Evolutionary conservation across 1,284 basidiomycete species (phyloP), one percentile per base, ranked within the genome.

Genomic region (Athelia sp.): DNA sequence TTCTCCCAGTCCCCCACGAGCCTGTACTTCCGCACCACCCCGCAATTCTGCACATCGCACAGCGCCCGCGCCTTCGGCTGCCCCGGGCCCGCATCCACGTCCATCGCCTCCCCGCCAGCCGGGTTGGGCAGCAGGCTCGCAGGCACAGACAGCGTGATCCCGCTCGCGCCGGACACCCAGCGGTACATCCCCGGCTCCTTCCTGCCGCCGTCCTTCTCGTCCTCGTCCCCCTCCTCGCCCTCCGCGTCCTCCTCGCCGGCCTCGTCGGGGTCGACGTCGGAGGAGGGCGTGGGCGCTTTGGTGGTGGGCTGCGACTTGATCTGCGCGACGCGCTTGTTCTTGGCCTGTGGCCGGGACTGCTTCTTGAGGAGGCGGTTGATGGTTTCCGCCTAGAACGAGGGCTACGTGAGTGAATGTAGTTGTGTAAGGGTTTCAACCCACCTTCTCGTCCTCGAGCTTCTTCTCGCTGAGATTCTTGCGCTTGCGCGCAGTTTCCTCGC

Each of bases 381-480:
- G 0, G 93, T 93, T 64, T 93, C 89, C 36, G 76, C 81, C 85
- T 90, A 56, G 21, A n/a, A 26, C 15, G n/a, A 47, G 45, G 29
- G 15, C 29, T 38, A 45, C 29, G 22, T 24, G 24, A 46, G 34
- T 15, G 8, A 18, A 31, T 6, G 14, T 24, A 22, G 24, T 32
- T 29, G 29, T n/a, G 24, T 19, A 24, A 34, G 36, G 14, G 15
- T 32, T 43, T 8, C 17, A 22, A 11, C 69, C 36, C 51, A 85
- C 91, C 79, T 94, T 95, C 65, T 96, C 93, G 59, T 96, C 93
- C 62, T 95, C 90, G 18, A 93, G 73, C 64, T 89, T 91, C 74
- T 94, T 93, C 66, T 94, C 93, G 17, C 81, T 85, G 52, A 94
- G 73, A 57, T 94, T 89, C 59, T 84, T 89, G 43, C 93, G 76